A percentile compares a stretch with the other conserved stretches of the same genome.
Evolutionary conservation across 225 moss, liverwort and hornwort species (phyloP).

Genomic region (Rhytidiadelphus loreus): DNA sequence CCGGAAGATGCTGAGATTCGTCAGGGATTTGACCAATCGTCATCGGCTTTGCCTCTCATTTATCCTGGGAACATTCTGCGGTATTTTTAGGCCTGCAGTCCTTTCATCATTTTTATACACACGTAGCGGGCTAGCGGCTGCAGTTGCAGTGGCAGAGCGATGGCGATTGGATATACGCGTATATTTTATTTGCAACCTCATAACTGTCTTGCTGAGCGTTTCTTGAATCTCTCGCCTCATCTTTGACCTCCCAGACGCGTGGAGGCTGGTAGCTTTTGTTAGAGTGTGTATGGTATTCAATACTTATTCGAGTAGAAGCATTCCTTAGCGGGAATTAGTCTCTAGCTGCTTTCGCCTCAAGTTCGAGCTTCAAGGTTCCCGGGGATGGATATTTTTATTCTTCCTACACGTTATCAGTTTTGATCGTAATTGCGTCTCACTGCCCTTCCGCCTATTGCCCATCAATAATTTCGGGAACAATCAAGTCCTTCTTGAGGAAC

Average conservation of each 20-base stretch:
- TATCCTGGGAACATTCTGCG: conserved; percentile 24
- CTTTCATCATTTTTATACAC: not conserved
- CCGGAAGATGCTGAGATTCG: conserved; percentile 5
- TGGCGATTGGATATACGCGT: not conserved
- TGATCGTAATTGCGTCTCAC: not conserved
- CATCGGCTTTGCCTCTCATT: not conserved
- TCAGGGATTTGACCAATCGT: not conserved
- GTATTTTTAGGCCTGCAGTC: conserved; percentile 20
- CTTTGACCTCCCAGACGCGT: conserved; percentile 1
- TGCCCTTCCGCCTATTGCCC: not conserved
- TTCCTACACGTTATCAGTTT: not conserved
- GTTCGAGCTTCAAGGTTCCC: not conserved
- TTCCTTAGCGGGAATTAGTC: not conserved
- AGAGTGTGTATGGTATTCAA: not conserved
- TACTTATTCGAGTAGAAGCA: not conserved
- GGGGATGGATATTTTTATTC: not conserved
- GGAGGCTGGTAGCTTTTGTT: not conserved
- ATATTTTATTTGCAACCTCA: not conserved
- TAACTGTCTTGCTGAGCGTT: conserved; percentile 10
- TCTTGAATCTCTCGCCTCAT: conserved; percentile 17
- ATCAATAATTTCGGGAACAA: not conserved
- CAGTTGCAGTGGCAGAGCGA: not conserved
- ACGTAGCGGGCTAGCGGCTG: not conserved
- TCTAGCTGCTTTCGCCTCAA: not conserved
- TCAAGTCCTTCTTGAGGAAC: not conserved